A percentile compares a stretch with the other conserved stretches of the same genome.
These are phyloP conservation scores for Thyridium curvatum DNA, from an alignment of 2,329 filamentous ascomycete genomes.

Conservation along the genomic window DNA sequence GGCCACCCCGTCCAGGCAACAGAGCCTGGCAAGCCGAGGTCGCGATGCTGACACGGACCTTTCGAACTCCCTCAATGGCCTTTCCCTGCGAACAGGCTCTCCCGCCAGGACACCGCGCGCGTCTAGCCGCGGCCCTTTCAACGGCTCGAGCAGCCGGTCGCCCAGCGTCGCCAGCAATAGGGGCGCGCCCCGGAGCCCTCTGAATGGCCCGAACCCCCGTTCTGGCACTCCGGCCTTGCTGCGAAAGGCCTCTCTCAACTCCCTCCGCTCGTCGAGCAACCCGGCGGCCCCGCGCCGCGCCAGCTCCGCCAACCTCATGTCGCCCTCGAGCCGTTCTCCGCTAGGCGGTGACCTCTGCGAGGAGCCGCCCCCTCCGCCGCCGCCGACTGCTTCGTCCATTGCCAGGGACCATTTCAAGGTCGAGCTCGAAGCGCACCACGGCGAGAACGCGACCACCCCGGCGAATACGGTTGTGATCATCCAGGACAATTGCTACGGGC, in stretches of 20 bases:
- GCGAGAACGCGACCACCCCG: constrained; percentile 20
- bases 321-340: constrained; percentile 34
- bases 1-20: too few species aligned
- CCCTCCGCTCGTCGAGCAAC: constrained; percentile 42
- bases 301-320: constrained; percentile 38
- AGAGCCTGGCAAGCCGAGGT: too few species aligned
- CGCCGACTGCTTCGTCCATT: constrained; percentile 45
- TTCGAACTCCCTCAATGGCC: constrained; percentile 13
- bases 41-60: constrained; percentile 6
- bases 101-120: constrained; percentile 7
- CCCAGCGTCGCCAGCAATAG: constrained; percentile 25
- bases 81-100: constrained; percentile 10
- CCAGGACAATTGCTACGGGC: constrained; percentile 92
- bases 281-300: constrained; percentile 38
- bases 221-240: constrained; percentile 44
- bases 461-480: constrained; percentile 74
- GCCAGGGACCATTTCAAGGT: constrained; percentile 63
- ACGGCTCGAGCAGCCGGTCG: constrained; percentile 22
- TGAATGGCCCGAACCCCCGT: constrained; percentile 34
- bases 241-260: constrained; percentile 52
- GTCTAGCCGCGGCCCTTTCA: constrained; percentile 2
- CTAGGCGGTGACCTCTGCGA: constrained; percentile 20
- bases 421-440: constrained; percentile 60
- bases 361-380: constrained; percentile 5
- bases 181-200: constrained; percentile 32